Evolutionary conservation across 345 rosid genomes (phyloP), one percentile per base, ranked within the genome.

Genomic region (Populus alba): DNA sequence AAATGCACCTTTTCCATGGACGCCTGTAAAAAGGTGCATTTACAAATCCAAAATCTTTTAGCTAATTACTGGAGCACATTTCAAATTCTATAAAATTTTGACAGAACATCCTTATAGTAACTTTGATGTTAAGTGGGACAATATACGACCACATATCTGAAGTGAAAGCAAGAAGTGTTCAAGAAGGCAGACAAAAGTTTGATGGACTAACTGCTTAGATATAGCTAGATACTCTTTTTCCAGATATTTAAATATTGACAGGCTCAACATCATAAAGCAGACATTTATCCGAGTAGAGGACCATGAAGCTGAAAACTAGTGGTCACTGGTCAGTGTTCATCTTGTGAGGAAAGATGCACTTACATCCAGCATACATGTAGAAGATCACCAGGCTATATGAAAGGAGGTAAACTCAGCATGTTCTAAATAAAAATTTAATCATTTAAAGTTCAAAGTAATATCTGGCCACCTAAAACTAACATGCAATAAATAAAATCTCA

Each of bases 1-100:
- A 86, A 88, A 92, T 31, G 98, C 93, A 71, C 98, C 98, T 85
- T 90, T 87, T 77, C 95, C 97, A 38, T 31, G 83, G 62, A 90
- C 81, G 71, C 90, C 97, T 13, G 94, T 91, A 82, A 86, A 96
- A 59, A 96, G 92, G 98, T 96, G 81, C 85, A 85, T 69, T 29
- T 38, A 73, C 53, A 82, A 76, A 41, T 76, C 45, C 66, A 75
- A 47, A 27, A 8, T 13, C 71, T 47, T 16, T 70, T 75, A 77
- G 55, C 16, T 27, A 49, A 43, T 75, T 17, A 72, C 33, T 6
- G 6, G 27, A 37, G 27, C 39, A 67, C 13, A 75, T 45, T 70
- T 53, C 37, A 55, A 71, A 70, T 57, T 53, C 45, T n/a, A 4
- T 43, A 68, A 38, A 22, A 61, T 41, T 22, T 55, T 61, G 29